Conservation (phyloP, 1,139 yeast genomes). For the Wickerhamomyces sp. region DNA sequence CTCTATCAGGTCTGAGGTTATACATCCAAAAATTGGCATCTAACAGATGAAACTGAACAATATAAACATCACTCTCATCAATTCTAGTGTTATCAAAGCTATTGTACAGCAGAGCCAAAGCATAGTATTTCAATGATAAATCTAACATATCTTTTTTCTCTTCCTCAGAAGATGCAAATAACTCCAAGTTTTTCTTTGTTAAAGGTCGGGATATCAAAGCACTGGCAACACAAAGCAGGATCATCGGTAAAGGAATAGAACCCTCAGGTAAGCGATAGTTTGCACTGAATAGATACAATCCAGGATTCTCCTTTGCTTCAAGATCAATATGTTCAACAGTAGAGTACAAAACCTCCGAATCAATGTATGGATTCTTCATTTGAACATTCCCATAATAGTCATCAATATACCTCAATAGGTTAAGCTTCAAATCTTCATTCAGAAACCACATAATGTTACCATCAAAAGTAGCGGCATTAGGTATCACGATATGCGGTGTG, state of each 20-base stretch:
- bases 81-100: constrained; percentile 10
- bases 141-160: constrained; percentile 10
- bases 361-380: constrained; percentile 19
- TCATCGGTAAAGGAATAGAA: constrained; percentile 12
- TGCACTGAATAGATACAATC: constrained; percentile 7
- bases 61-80: constrained; percentile 11
- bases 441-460: constrained; percentile 6
- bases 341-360: constrained; percentile 4
- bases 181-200: constrained; percentile 9
- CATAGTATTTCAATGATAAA: constrained; percentile 10
- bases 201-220: constrained; percentile 16
- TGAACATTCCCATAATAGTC: constrained; percentile 15
- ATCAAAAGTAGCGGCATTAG: constrained; percentile 7
- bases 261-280: constrained; percentile 7
- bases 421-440: constrained; percentile 6
- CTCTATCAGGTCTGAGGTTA: constrained; percentile 35
- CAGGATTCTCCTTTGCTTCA: background rate
- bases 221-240: constrained; percentile 12
- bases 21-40: constrained; percentile 36
- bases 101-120: constrained; percentile 11
- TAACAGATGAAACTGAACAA: constrained; percentile 31
- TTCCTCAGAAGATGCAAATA: constrained; percentile 8
- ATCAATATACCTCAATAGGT: constrained; percentile 8
- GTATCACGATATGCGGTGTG: background rate
- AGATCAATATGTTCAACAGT: constrained; percentile 10